These are phyloP conservation scores for Kwoniella shivajii DNA, from an alignment of 1,284 basidiomycete species.

Conservation along the genomic window DNA sequence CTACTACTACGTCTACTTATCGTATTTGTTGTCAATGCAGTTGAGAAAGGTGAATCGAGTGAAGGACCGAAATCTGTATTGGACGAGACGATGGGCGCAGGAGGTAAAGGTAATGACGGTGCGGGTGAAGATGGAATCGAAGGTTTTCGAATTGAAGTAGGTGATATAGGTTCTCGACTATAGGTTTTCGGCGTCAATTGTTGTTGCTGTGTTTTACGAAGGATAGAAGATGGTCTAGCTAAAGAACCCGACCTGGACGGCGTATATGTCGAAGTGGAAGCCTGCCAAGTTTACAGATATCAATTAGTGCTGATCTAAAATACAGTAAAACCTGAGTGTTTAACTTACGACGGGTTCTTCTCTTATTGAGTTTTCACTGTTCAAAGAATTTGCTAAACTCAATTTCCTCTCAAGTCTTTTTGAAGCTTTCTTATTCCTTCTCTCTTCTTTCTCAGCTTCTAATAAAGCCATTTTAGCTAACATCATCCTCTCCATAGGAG, in stretches of 20 bases:
- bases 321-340: neutral
- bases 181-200: neutral
- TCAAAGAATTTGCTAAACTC: constrained; percentile 3
- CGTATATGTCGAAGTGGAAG: too few relatives aligned
- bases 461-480: constrained; percentile 13
- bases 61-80: constrained; percentile 11
- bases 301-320: neutral
- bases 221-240: neutral
- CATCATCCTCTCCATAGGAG: constrained; percentile 19
- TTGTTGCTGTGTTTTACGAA: too few relatives aligned
- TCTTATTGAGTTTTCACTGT: constrained; percentile 1
- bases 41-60: neutral
- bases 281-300: constrained; percentile 7
- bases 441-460: constrained; percentile 17
- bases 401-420: constrained; percentile 4
- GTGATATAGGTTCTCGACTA: neutral
- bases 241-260: neutral
- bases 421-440: neutral
- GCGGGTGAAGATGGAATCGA: constrained; percentile 2
- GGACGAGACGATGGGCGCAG: neutral
- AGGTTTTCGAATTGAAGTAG: neutral
- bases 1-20: constrained; percentile 15
- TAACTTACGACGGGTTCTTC: neutral
- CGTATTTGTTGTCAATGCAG: neutral
- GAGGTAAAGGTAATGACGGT: constrained; percentile 10